Conservation (phyloP, 176 grass and related monocot species). For the sorghum (Sorghum bicolor) region DNA sequence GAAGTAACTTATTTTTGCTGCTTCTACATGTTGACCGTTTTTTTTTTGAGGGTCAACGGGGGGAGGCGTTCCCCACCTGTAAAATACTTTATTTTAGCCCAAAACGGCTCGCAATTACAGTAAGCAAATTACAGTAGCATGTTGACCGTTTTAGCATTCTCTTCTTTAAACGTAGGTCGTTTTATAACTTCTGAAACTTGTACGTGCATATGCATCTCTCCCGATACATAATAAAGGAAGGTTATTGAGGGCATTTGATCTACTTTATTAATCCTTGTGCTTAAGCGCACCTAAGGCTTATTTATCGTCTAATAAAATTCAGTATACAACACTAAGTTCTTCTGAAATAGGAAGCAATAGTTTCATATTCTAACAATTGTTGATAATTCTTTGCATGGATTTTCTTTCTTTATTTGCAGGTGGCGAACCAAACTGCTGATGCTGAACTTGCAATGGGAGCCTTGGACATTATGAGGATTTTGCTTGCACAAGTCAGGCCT, state of each 20-base stretch:
- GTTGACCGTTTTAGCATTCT: not conserved
- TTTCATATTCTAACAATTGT: not conserved
- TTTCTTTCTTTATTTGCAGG: not conserved
- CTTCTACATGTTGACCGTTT: not conserved
- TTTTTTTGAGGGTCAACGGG: too few species aligned
- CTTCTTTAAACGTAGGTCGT: not conserved
- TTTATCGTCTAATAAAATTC: not conserved
- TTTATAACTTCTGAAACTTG: not conserved
- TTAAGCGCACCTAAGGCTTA: not conserved
- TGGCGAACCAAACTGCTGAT: not conserved
- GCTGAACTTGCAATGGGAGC: not conserved
- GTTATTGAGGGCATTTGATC: not conserved
- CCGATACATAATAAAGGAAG: not conserved
- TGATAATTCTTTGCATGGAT: not conserved
- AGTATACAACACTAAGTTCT: not conserved
- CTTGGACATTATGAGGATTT: not conserved
- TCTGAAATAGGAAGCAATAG: too few species aligned
- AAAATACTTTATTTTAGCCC: too few species aligned
- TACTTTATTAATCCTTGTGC: not conserved
- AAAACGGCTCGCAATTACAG: too few species aligned
- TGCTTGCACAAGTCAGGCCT: not conserved
- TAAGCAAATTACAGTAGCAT: too few species aligned
- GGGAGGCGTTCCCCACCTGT: too few species aligned
- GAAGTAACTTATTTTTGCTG: not conserved
- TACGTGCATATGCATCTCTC: too few species aligned